These are phyloP conservation scores for Picea sitchensis DNA, from an alignment of 75 land plant genomes.

Conservation along the genomic window DNA sequence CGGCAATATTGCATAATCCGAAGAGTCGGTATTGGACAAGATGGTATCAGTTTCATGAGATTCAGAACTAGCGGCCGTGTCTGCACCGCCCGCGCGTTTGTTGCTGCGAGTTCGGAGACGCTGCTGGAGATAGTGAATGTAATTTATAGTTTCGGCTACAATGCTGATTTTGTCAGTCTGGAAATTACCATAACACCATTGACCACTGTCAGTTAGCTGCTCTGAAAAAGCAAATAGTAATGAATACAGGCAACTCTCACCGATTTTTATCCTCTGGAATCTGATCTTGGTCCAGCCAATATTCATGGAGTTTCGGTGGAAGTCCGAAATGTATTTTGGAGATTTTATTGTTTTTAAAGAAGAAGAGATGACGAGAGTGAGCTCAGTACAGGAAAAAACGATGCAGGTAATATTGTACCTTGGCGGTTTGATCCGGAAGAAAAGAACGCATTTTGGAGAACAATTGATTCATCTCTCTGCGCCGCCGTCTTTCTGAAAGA, in stretches of 20 bases:
- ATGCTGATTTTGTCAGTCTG: not conserved
- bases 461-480: constrained; percentile 7
- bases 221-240: not conserved
- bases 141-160: not conserved
- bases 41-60: not conserved
- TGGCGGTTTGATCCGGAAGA: not conserved
- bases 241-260: not conserved
- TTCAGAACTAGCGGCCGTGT: not conserved
- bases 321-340: no score
- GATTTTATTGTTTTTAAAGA: not conserved
- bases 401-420: not conserved
- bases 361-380: not conserved
- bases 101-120: not conserved
- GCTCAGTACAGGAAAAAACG: not conserved
- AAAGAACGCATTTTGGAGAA: constrained; percentile 1
- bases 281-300: not conserved
- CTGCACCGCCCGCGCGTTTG: not conserved
- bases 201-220: not conserved
- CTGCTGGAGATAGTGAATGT: constrained; percentile 2
- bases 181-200: not conserved
- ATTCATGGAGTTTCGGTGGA: no score
- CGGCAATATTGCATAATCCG: not conserved
- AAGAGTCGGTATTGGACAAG: not conserved
- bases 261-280: not conserved
- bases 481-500: not conserved